These are phyloP conservation scores for Ramaria sp. DNA, from an alignment of 768 basidiomycete genomes.

Conservation along the genomic window DNA sequence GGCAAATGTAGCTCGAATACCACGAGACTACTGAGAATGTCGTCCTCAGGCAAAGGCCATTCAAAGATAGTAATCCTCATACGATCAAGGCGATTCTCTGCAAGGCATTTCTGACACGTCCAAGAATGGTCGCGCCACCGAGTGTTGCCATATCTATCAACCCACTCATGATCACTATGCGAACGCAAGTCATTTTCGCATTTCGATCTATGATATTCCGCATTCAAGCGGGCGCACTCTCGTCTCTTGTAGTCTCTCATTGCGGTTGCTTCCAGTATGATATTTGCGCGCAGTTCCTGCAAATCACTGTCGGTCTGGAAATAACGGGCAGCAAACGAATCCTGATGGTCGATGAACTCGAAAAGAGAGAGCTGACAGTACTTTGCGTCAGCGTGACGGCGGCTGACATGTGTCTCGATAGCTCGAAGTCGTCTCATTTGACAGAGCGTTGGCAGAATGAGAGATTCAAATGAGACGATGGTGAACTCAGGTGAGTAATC, in stretches of 20 bases:
- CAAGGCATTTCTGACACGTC: slow-evolving; percentile 21
- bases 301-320: slow-evolving; percentile 18
- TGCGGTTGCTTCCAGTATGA: slow-evolving; percentile 19
- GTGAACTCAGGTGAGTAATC: slow-evolving; percentile 39
- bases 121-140: background rate
- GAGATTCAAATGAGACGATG: slow-evolving; percentile 24
- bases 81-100: slow-evolving; percentile 4
- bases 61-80: slow-evolving; percentile 30
- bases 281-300: slow-evolving; percentile 16
- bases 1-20: slow-evolving; percentile 37
- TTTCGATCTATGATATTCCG: slow-evolving; percentile 13
- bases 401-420: slow-evolving; percentile 22
- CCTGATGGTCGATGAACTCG: slow-evolving; percentile 8
- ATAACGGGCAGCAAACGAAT: slow-evolving; percentile 27
- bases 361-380: slow-evolving; percentile 24
- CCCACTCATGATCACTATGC: slow-evolving; percentile 8
- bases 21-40: slow-evolving; percentile 17
- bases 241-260: slow-evolving; percentile 14
- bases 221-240: slow-evolving; percentile 20
- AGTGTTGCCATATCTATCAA: background rate
- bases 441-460: slow-evolving; percentile 27
- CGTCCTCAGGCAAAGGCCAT: slow-evolving; percentile 32
- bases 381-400: slow-evolving; percentile 16
- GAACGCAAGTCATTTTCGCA: slow-evolving; percentile 1
- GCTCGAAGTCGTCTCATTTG: slow-evolving; percentile 19